Base-by-base conservation (phyloP, 169 alveolate species). In the Plasmodium inui region DNA sequence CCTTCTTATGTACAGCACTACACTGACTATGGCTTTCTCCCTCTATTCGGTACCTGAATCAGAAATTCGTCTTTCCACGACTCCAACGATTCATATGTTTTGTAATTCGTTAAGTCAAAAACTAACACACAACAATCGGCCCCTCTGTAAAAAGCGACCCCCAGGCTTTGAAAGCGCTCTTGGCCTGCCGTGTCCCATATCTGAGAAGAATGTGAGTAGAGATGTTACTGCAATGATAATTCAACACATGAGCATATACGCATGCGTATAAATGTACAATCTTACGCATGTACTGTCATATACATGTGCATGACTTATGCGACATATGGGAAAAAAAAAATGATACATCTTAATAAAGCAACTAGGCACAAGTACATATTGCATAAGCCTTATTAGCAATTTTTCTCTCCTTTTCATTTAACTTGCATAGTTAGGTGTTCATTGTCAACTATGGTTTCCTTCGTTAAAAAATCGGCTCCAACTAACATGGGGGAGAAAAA, bases 81-180 rank as follows among this genome's bases (percentile, higher is more conserved):
- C 83, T 98, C 98, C 32, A 99, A 86, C 55, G 98, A 96, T 83
- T 99, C 99, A 96, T 98, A 98, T 22, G 99, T 97, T 96, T 98
- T 98, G 67, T 95, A 94, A 53, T 93, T 96, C 26, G 98, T 97
- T 84, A 97, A 96, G 93, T 99, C 99, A 96, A 98, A 99, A 55
- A 98, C 99, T 81, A 99, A 95, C 79, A 98, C 99, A 96, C 99
- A 99, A 95, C 99, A 98, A 94, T 99, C 99, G 17, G 99, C 99
- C 34, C 99, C 99, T 74, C 99, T 96, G 95, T 99, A 99, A 95
- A 99, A 99, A 41, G 99, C 99, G 53, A 98, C 99, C 17, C 99
- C 99, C 79, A 99, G 95, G 72, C 99, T 97, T 96, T 99, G 99
- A 96, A 99, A 99, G 80, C 99, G 96, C 96, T 99, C 99, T 96